Base-by-base conservation (phyloP, 1,284 basidiomycete species). In the Trametes sp. region DNA sequence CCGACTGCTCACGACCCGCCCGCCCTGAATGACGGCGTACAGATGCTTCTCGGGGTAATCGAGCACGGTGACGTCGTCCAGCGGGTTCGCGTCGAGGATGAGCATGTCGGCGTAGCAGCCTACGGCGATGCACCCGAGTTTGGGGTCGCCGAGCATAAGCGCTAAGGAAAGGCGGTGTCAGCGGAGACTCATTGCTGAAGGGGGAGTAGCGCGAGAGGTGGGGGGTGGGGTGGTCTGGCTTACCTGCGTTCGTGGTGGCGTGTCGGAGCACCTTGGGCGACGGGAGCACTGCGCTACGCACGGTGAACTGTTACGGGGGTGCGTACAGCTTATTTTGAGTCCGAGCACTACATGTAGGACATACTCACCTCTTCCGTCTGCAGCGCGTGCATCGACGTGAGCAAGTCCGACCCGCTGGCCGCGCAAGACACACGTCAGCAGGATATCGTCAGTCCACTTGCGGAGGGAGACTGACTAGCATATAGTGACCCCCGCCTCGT, bases 41-140 rank as follows among this genome's bases (percentile, higher is more conserved):
- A 80, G 69, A 63, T 77, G 71, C 29, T 76, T 69, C 60, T 82
- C 71, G 56, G 81, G 74, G 51, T 75, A 72, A 67, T 83, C 80
- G 2, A 84, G 71, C 24, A 83, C 69, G 0, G 72, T 78, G 31
- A 83, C 74, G 65, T 84, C 81, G 36, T 80, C 76, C 55, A 84
- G 70, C 1, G 82, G 82, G 68, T 83, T 81, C 23, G 70, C 71
- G 48, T 79, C 70, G 55, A 84, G 71, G 13, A 84, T 59, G 26
- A 84, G 67, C 5, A 84, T 54, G 64, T 84, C 82, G 3, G 79
- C 82, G 50, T 76, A 76, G 29, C 58, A 14, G 74, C 79, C 50
- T 73, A 48, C 28, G 3, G 58, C 42, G 33, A 71, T 61, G 8
- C 49, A 35, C 13, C 69, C 81, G 1, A 73, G 68, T 1, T 71